These are phyloP conservation scores for Testicularia cyperi DNA, from an alignment of 1,284 basidiomycete genomes.

Conservation along the genomic window DNA sequence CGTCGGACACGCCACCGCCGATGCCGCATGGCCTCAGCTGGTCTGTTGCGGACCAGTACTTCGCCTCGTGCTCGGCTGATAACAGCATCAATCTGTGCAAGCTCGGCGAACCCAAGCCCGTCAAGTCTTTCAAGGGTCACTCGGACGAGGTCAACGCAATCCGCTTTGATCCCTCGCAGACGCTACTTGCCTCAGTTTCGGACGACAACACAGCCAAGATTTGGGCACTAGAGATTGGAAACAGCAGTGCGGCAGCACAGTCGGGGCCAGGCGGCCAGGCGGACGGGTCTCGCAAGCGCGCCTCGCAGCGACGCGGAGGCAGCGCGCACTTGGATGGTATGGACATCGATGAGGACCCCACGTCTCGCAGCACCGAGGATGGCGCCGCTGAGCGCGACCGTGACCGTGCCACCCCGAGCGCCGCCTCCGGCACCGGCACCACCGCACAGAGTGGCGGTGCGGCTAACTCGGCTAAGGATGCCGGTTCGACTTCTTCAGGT, in stretches of 20 bases:
- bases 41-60: constrained; percentile 45
- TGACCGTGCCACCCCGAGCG: constrained; percentile 27
- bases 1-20: constrained; percentile 27
- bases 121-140: constrained; percentile 54
- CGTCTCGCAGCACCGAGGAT: constrained; percentile 21
- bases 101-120: constrained; percentile 54
- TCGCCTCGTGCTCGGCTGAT: constrained; percentile 59
- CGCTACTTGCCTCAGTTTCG: constrained; percentile 54
- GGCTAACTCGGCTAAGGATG: constrained; percentile 11
- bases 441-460: no score
- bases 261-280: constrained; percentile 5
- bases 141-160: constrained; percentile 59
- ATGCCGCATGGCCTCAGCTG: constrained; percentile 40
- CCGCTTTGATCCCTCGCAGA: constrained; percentile 56
- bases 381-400: constrained; percentile 19
- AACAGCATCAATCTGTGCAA: constrained; percentile 56
- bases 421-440: constrained; percentile 8
- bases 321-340: constrained; percentile 41
- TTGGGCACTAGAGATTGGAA: constrained; percentile 48
- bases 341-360: constrained; percentile 36
- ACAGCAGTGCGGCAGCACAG: constrained; percentile 5
- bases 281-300: constrained; percentile 28
- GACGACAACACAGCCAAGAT: constrained; percentile 55
- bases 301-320: constrained; percentile 36
- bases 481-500: constrained; percentile 15